Evolutionary conservation across 2,329 filamentous ascomycete genomes (phyloP).

Genomic region (Pezizomycotina sp.): DNA sequence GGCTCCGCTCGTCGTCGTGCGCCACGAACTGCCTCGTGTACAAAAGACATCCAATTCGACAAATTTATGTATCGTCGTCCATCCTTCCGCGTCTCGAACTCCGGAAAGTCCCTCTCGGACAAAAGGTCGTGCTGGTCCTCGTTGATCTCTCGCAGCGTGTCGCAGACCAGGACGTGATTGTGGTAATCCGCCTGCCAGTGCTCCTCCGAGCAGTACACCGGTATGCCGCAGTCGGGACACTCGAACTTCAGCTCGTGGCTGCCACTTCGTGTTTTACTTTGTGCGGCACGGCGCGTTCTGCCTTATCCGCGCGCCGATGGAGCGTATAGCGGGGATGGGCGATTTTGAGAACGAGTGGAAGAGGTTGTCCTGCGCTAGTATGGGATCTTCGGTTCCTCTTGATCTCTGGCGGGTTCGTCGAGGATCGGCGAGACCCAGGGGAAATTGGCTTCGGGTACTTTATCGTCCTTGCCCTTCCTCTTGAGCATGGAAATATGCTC

Average conservation of each 20-base stretch:
- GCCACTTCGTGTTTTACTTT: slow-evolving; percentile 64
- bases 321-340: slow-evolving; percentile 72
- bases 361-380: slow-evolving; percentile 59
- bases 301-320: slow-evolving; percentile 75
- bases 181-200: slow-evolving; percentile 97
- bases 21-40: slow-evolving; percentile 85
- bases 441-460: slow-evolving; percentile 11
- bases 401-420: slow-evolving; percentile 10
- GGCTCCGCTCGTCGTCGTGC: slow-evolving; percentile 72
- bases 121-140: slow-evolving; percentile 93
- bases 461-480: slow-evolving; percentile 12
- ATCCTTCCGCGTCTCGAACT: slow-evolving; percentile 85
- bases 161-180: slow-evolving; percentile 78
- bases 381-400: slow-evolving; percentile 13
- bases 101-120: slow-evolving; percentile 79
- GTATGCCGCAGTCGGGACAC: slow-evolving; percentile 88
- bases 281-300: slow-evolving; percentile 91
- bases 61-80: slow-evolving; percentile 90
- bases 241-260: slow-evolving; percentile 75
- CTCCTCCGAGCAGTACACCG: slow-evolving; percentile 81
- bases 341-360: slow-evolving; percentile 87
- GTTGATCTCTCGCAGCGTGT: slow-evolving; percentile 80
- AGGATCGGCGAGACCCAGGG: slow-evolving; percentile 8
- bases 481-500: slow-evolving; percentile 8
- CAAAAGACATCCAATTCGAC: slow-evolving; percentile 96